A percentile compares a stretch with the other conserved stretches of the same genome.
These are phyloP conservation scores for Pseudoperonospora humuli DNA, from an alignment of 352 stramenopile species.

Conservation along the genomic window DNA sequence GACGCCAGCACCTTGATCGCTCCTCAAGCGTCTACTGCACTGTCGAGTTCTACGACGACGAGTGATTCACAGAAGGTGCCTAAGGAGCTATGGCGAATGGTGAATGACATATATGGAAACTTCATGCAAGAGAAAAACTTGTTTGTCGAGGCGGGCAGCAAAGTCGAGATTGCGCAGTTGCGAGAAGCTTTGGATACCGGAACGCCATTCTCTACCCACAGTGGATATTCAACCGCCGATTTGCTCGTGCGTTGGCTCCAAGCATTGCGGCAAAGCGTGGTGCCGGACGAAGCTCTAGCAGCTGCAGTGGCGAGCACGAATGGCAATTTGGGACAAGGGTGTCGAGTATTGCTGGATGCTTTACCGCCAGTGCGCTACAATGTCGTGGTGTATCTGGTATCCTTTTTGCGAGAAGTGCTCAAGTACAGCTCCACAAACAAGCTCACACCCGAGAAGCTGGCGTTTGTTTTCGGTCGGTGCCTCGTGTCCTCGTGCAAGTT, in stretches of 20 bases:
- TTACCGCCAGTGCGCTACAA: slow-evolving; percentile 95
- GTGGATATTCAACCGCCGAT: slow-evolving; percentile 88
- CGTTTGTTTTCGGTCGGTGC: slow-evolving; percentile 69
- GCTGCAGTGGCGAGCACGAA: slow-evolving; percentile 40
- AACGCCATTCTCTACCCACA: slow-evolving; percentile 67
- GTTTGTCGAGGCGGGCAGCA: slow-evolving; percentile 69
- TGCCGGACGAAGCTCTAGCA: slow-evolving; percentile 76
- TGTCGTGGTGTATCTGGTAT: slow-evolving; percentile 95
- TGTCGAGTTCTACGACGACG: slow-evolving; percentile 18
- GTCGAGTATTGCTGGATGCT: slow-evolving; percentile 49
- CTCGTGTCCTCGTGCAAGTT: slow-evolving; percentile 47
- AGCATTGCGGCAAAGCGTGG: slow-evolving; percentile 85
- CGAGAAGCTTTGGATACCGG: slow-evolving; percentile 92
- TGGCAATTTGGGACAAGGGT: slow-evolving; percentile 80
- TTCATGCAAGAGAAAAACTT: slow-evolving; percentile 74
- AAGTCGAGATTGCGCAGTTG: slow-evolving; percentile 57
- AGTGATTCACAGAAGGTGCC: slow-evolving; percentile 77
- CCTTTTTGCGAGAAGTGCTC: slow-evolving; percentile 93
- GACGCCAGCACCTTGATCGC: slow-evolving; percentile 19
- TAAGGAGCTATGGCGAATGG: slow-evolving; percentile 96
- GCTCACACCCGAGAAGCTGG: slow-evolving; percentile 59
- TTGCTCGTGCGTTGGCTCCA: slow-evolving; percentile 88
- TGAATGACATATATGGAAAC: slow-evolving; percentile 91
- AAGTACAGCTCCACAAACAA: slow-evolving; percentile 54
- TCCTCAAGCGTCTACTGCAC: slow-evolving; percentile 26